phyloP scores from a whole-genome alignment of 495 filamentous ascomycete species.

The Daldinia loculata region DNA sequence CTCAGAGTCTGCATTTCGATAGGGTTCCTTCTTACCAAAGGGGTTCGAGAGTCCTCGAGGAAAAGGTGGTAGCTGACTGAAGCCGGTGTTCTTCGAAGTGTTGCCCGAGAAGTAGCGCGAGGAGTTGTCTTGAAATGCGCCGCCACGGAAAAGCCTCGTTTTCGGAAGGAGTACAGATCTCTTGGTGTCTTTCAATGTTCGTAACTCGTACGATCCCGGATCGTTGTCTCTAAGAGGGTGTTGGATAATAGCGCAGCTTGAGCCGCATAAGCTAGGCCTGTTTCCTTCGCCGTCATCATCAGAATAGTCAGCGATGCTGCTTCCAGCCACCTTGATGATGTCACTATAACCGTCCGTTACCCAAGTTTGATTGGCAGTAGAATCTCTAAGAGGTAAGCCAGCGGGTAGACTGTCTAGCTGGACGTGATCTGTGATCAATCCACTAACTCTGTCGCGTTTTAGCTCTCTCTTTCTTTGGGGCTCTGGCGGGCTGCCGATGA shows the following conservation, averaged over 20 bases:
- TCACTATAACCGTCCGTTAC: slow-evolving; percentile 26
- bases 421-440: background rate
- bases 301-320: slow-evolving; percentile 52
- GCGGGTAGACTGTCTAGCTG: background rate
- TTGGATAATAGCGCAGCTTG: slow-evolving; percentile 43
- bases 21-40: slow-evolving; percentile 23
- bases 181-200: slow-evolving; percentile 39
- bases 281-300: slow-evolving; percentile 39
- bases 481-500: slow-evolving; percentile 1
- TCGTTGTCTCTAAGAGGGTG: slow-evolving; percentile 18
- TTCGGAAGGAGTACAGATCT: slow-evolving; percentile 43
- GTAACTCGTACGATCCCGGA: slow-evolving; percentile 20
- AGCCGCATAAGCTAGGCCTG: slow-evolving; percentile 25
- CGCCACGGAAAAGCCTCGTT: slow-evolving; percentile 36
- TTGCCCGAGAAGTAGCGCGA: slow-evolving; percentile 28
- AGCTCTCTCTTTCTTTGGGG: background rate
- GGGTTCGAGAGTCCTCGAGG: slow-evolving; percentile 42
- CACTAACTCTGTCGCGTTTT: background rate
- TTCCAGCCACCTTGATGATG: slow-evolving; percentile 24
- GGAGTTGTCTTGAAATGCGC: slow-evolving; percentile 45
- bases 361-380: slow-evolving; percentile 37
- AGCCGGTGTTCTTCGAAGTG: slow-evolving; percentile 15
- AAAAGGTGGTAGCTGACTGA: slow-evolving; percentile 24
- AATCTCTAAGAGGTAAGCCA: background rate
- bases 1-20: slow-evolving; percentile 9